phyloP scores from a whole-genome alignment of 2,329 filamentous ascomycete species.

The Capronia epimyces region DNA sequence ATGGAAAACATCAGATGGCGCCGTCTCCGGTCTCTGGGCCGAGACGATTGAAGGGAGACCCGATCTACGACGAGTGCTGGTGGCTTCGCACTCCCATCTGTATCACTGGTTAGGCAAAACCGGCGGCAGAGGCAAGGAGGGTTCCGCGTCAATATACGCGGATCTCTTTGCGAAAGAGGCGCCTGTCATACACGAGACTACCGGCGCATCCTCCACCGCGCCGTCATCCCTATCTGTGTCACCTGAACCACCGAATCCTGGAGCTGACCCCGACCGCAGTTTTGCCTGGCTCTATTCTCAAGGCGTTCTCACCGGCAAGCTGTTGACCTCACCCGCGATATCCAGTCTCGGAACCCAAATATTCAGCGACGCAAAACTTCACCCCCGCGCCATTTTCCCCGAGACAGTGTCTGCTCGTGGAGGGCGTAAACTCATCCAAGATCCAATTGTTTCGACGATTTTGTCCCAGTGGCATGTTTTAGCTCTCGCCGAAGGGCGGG shows the following conservation, averaged over 20 bases:
- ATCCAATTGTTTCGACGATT: constrained; percentile 71
- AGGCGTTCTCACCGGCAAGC: constrained; percentile 79
- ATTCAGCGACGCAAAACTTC: constrained; percentile 71
- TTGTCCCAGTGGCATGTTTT: constrained; percentile 93
- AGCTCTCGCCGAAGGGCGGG: constrained; percentile 70
- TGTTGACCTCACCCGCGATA: constrained; percentile 58
- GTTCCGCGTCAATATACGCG: constrained; percentile 77
- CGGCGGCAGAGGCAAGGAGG: constrained; percentile 66
- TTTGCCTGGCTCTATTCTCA: constrained; percentile 90
- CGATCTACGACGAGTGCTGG: constrained; percentile 70
- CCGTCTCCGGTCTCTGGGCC: constrained; percentile 79
- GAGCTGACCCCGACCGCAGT: constrained; percentile 48
- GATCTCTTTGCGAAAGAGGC: constrained; percentile 83
- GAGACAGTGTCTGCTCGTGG: constrained; percentile 60
- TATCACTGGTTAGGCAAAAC: constrained; percentile 76
- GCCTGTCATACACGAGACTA: constrained; percentile 68
- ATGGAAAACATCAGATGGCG: constrained; percentile 74
- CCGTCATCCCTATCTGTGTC: constrained; percentile 68
- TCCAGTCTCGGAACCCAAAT: constrained; percentile 66
- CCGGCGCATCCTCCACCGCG: constrained; percentile 53
- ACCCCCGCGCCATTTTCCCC: constrained; percentile 68
- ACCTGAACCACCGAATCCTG: constrained; percentile 60
- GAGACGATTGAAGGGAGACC: constrained; percentile 64
- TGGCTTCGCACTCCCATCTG: constrained; percentile 71
- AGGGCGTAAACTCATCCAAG: constrained; percentile 60